Conservation (phyloP, 176 grass and related monocot species). For the Bothriochloa decipiens region DNA sequence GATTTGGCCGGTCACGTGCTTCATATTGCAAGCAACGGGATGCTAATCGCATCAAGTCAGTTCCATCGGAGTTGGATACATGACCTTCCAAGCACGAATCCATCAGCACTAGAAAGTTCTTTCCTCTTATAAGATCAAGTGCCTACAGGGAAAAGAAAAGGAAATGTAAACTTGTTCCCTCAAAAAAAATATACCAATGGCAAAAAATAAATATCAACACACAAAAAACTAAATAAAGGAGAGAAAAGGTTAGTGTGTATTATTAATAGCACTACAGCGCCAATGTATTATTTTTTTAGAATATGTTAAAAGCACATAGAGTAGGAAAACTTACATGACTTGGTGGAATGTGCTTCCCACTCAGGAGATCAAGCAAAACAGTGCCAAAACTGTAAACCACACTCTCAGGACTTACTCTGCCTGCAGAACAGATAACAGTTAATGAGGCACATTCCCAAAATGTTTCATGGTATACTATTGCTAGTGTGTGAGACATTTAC, state of each 20-base stretch:
- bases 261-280: not conserved
- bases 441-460: not conserved
- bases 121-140: conserved; percentile 81
- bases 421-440: conserved; percentile 49
- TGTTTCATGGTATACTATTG: not conserved
- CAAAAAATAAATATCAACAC: not conserved
- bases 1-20: conserved; percentile 72
- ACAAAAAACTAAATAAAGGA: not conserved
- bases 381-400: conserved; percentile 93
- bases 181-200: not conserved
- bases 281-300: not conserved
- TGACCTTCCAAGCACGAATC: conserved; percentile 95
- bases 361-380: conserved; percentile 91
- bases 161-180: not conserved
- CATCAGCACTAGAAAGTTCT: conserved; percentile 68
- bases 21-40: conserved; percentile 87
- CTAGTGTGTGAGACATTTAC: conserved; percentile 36
- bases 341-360: conserved; percentile 92
- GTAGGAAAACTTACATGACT: conserved; percentile 70
- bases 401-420: conserved; percentile 91
- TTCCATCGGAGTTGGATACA: conserved; percentile 77
- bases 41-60: conserved; percentile 70
- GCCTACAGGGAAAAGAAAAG: conserved; percentile 56
- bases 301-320: not conserved
- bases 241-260: not conserved